Evolutionary conservation across 768 basidiomycete genomes (phyloP), one percentile per base, ranked within the genome.

Genomic region (Trametes coccinea): DNA sequence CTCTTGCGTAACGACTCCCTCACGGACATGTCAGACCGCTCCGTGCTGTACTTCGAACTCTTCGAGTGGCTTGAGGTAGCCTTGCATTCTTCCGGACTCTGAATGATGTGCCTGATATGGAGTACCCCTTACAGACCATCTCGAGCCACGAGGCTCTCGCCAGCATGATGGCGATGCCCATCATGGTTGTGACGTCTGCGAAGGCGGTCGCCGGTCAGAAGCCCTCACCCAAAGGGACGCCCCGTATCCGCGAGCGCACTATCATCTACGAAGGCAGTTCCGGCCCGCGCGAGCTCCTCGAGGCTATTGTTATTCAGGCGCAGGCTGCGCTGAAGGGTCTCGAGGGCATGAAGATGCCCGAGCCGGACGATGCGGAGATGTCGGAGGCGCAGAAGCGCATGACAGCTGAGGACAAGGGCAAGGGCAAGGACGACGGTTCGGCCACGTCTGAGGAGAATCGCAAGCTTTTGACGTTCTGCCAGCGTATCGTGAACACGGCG

Each of bases 81-180:
- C 13, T 56, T 61, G 49, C 54, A 66, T 59, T 49, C 45, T 16
- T 13, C n/a, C 13, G 13, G 47, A 45, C 14, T 41, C 14, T 10
- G n/a, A 4, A 11, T 1, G 14, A 30, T 14, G 22, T 40, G 29
- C 46, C 56, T 62, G 51, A 62, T 50, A 48, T 50, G 34, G 54
- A 53, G 58, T 17, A 39, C 51, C 55, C 31, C 52, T n/a, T 27
- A 11, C 43, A 97, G 95, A 93, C 92, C 0, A 90, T 98, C 48
- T 95, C 94, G 5, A 88, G 88, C 66, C 95, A 97, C 64, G 95
- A 96, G 78, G 90, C 93, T 5, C 76, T 97, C 43, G 93, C 93
- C 14, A 92, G 90, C 62, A 95, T 95, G 90, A 92, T 96, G 86
- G 93, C 92, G 1, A 96, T 95, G 93, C 93, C 94, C 5, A 93